A percentile compares a stretch with the other conserved stretches of the same genome.
phyloP scores from a whole-genome alignment of 2,329 filamentous ascomycete species.

The Ophiocordyceps camponoti-saundersi region DNA sequence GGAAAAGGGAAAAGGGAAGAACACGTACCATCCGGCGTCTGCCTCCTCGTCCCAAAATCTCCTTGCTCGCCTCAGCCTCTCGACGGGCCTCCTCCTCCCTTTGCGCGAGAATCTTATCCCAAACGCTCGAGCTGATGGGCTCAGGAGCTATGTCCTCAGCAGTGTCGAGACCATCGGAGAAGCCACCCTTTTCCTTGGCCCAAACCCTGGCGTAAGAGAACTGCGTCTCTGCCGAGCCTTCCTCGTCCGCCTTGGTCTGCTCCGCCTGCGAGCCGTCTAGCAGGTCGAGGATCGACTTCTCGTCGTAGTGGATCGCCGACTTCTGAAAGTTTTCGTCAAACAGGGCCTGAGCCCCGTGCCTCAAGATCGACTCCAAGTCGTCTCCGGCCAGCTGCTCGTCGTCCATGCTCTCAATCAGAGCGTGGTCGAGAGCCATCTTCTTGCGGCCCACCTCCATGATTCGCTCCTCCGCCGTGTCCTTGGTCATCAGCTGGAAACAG shows the following conservation, averaged over 20 bases:
- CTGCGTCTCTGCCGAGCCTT: slow-evolving; percentile 53
- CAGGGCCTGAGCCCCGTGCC: slow-evolving; percentile 71
- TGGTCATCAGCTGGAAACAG: slow-evolving; percentile 87
- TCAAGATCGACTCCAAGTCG: slow-evolving; percentile 76
- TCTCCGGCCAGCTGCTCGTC: slow-evolving; percentile 61
- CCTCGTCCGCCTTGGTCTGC: slow-evolving; percentile 45
- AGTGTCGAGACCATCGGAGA: slow-evolving; percentile 45
- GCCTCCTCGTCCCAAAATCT: slow-evolving; percentile 74
- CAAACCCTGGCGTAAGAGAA: slow-evolving; percentile 87
- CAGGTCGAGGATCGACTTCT: slow-evolving; percentile 67
- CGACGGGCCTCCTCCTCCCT: slow-evolving; percentile 64
- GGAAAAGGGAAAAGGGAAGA: background rate
- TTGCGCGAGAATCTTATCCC: slow-evolving; percentile 79
- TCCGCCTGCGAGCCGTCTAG: slow-evolving; percentile 77
- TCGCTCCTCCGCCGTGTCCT: slow-evolving; percentile 78
- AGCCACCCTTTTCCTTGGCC: slow-evolving; percentile 59
- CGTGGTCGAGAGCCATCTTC: slow-evolving; percentile 91
- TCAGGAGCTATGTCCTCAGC: slow-evolving; percentile 33
- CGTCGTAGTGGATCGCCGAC: slow-evolving; percentile 66
- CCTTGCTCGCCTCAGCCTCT: slow-evolving; percentile 47
- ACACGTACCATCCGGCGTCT: slow-evolving; percentile 37
- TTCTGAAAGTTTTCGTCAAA: slow-evolving; percentile 60
- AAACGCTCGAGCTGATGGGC: slow-evolving; percentile 51
- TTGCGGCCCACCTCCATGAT: slow-evolving; percentile 91
- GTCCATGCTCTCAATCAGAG: slow-evolving; percentile 84